Percentiles rank a stretch among this genome's conserved stretches.
These are phyloP conservation scores for Tetrastigma voinierianum DNA, from an alignment of 164 flowering plant species.

Conservation along the genomic window DNA sequence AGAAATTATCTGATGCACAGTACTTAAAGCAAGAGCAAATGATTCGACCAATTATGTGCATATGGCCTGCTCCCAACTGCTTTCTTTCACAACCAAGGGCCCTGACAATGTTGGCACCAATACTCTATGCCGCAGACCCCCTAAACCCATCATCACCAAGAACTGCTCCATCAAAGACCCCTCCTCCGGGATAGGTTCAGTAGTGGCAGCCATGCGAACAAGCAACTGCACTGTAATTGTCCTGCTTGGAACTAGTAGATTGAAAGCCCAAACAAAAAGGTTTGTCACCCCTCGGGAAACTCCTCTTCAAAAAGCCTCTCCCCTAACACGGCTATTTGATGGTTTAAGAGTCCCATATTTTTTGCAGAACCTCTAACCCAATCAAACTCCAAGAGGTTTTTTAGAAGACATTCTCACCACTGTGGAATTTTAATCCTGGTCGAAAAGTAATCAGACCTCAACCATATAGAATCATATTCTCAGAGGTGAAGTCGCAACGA, in stretches of 20 bases:
- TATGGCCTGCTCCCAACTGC: slow-evolving; percentile 97
- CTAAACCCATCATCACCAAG: slow-evolving; percentile 67
- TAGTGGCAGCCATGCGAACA: slow-evolving; percentile 59
- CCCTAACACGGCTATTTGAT: slow-evolving; percentile 63
- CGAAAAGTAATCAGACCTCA: slow-evolving; percentile 75
- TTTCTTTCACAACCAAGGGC: slow-evolving; percentile 92
- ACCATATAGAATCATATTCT: slow-evolving; percentile 73
- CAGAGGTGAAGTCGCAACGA: slow-evolving; percentile 94
- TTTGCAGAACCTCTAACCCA: slow-evolving; percentile 81
- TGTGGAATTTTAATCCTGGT: slow-evolving; percentile 73
- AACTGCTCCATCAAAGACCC: slow-evolving; percentile 72
- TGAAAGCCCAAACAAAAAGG: slow-evolving; percentile 93
- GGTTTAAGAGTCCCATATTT: slow-evolving; percentile 53
- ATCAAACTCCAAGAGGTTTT: slow-evolving; percentile 86
- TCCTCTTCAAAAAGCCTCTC: slow-evolving; percentile 56
- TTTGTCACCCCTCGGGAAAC: slow-evolving; percentile 39
- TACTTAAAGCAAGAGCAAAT: slow-evolving; percentile 85
- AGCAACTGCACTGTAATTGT: slow-evolving; percentile 80
- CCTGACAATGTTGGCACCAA: slow-evolving; percentile 87
- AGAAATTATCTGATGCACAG: slow-evolving; percentile 41
- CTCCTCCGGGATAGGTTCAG: slow-evolving; percentile 51
- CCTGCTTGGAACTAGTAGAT: slow-evolving; percentile 82
- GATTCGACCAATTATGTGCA: slow-evolving; percentile 85
- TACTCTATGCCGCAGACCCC: too few relatives aligned
- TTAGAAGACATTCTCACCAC: slow-evolving; percentile 76